Evolutionary conservation across 1,139 yeast species (phyloP).

Genomic region (Tardiomyces depauwii): DNA sequence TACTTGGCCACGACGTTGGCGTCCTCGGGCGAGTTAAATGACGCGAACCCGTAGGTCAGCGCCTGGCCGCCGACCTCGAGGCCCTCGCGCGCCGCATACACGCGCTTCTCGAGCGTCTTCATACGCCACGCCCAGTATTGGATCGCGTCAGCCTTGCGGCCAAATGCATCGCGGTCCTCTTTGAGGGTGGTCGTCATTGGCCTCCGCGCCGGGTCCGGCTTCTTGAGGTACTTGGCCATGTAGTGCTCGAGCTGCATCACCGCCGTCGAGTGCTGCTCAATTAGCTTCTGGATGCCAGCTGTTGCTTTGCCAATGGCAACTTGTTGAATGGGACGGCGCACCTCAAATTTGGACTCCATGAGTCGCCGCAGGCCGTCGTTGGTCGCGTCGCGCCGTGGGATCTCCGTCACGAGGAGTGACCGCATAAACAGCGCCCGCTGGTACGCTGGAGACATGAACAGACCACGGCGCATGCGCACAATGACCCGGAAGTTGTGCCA

Average conservation of each 20-base stretch:
- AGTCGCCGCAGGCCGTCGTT: constrained; percentile 19
- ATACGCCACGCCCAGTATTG: constrained; percentile 17
- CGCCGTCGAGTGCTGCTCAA: constrained; percentile 18
- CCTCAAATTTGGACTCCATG: constrained; percentile 7
- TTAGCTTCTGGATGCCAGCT: constrained; percentile 18
- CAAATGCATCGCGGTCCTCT: constrained; percentile 10
- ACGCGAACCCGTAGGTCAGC: constrained; percentile 28
- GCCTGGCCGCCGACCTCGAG: constrained; percentile 7
- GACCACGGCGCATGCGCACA: constrained; percentile 18
- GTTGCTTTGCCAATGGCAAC: constrained; percentile 25
- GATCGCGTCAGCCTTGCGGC: constrained; percentile 21
- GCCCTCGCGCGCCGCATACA: constrained; percentile 16
- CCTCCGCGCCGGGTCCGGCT: constrained; percentile 18
- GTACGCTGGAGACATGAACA: constrained; percentile 19
- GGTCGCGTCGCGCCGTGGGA: constrained; percentile 20
- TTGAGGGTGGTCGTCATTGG: constrained; percentile 13
- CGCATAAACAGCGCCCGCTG: constrained; percentile 22
- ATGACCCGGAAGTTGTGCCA: constrained; percentile 22
- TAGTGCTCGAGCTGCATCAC: constrained; percentile 22
- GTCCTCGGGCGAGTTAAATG: constrained; percentile 21
- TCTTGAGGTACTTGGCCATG: constrained; percentile 23
- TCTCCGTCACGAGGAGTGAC: constrained; percentile 25
- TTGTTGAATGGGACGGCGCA: constrained; percentile 16
- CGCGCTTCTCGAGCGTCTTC: constrained; percentile 18
- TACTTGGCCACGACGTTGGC: constrained; percentile 20